Evolutionary conservation across 805 yeast species (phyloP), one percentile per base, ranked within the genome.

Genomic region (Wickerhamiella slavikovae): DNA sequence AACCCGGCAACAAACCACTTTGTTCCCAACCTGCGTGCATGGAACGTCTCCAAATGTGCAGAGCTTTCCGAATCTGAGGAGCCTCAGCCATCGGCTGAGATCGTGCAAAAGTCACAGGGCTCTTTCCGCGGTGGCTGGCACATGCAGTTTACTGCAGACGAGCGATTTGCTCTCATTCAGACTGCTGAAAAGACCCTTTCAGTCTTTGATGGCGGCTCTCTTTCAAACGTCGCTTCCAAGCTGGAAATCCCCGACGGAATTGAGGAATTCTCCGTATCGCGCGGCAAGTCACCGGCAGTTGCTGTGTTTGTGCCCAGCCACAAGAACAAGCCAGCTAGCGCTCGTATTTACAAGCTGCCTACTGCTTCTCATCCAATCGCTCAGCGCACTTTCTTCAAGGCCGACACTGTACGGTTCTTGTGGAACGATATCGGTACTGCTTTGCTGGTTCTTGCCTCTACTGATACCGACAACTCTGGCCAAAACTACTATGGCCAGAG

Each of bases 361-460:
- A 62, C 75, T 45, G 67, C 73, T 46, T 56, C 58, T 39, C 78
- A 71, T 41, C 85, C 93, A 20, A 71, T 80, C 29, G 74, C 89
- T 30, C 68, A 72, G 36, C 89, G 85, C 52, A 69, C 79, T 34
- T 79, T 89, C 44, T 89, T 89, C 66, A 83, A 85, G 57, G 96
- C 95, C 29, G 98, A 89, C 49, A 68, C 77, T 39, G 89, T 94
- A 53, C 73, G 68, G 43, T 66, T 89, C 57, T 74, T 68, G 49
- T 89, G 99, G 99, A 89, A 91, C 53, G 65, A 70, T 21, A 63
- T 82, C 38, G 99, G 99, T 35, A 89, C 95, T 35, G 92, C 95
- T 5, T 61, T 85, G 36, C 60, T 91, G 47, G 94, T 93, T 28
- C 64, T 83, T 43, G 92, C 95, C 4, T 76, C 89, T 27, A 89